A percentile compares a stretch with the other conserved stretches of the same genome.
phyloP scores from a whole-genome alignment of 345 rosid genomes.

The Noccaea caerulescens region DNA sequence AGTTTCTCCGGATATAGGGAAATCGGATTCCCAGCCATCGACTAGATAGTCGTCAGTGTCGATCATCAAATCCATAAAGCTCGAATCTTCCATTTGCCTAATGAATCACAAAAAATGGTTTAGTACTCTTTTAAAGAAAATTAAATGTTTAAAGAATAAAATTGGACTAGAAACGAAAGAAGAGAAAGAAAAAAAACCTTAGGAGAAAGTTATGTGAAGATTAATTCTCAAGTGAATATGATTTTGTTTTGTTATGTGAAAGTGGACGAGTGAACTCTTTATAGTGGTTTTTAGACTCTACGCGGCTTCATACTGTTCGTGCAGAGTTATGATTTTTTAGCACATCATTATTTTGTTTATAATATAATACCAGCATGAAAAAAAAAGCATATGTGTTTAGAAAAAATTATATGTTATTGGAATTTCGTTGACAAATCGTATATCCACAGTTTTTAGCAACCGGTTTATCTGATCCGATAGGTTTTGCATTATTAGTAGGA shows the following conservation, averaged over 20 bases:
- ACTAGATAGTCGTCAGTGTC: slow-evolving; percentile 40
- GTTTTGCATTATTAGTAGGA: not conserved
- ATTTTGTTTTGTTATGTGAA: slow-evolving; percentile 24
- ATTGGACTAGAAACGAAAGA: slow-evolving; percentile 14
- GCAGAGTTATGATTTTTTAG: not conserved
- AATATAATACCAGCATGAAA: not conserved
- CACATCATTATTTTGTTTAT: not conserved
- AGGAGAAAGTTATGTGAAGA: not conserved
- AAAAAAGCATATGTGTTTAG: slow-evolving; percentile 12
- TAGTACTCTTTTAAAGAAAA: not conserved
- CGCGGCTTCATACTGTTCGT: slow-evolving; percentile 22
- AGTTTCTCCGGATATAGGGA: not conserved
- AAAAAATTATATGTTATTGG: not conserved
- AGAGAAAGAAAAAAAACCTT: not conserved
- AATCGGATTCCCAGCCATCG: slow-evolving; percentile 42
- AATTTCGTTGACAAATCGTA: not conserved
- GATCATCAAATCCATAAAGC: slow-evolving; percentile 39
- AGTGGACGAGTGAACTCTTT: slow-evolving; percentile 31
- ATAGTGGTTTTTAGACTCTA: slow-evolving; percentile 18
- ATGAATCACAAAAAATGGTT: slow-evolving; percentile 1
- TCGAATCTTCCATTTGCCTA: slow-evolving; percentile 41
- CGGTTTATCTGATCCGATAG: slow-evolving; percentile 19
- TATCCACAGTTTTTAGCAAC: slow-evolving; percentile 3
- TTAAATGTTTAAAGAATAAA: not conserved
- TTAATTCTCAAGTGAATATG: not conserved